Base-by-base conservation (phyloP, 2,329 filamentous ascomycete genomes). In the Diatrype stigma region DNA sequence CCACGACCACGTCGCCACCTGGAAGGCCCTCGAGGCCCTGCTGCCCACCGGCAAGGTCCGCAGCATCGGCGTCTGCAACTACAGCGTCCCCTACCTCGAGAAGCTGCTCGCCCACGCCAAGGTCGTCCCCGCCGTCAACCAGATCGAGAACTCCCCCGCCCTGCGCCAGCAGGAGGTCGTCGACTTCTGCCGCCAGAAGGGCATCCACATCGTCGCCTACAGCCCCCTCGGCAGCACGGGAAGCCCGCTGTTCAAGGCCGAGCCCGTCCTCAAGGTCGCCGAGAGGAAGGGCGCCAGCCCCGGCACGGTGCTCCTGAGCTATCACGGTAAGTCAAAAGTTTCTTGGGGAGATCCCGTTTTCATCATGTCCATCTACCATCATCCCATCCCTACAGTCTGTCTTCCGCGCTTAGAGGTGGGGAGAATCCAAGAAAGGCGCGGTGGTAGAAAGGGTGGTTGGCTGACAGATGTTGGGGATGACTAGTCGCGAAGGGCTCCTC, bases 1-100 rank as follows among this genome's bases (percentile, higher is more conserved):
- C 57, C 85, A 86, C 76, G 84, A 83, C 60, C 88, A 93, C 68
- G 73, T 88, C 57, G 78, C 89, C 52, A 90, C 87, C 46, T 95
- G 88, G 87, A 85, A 85, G 72, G 80, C 79, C 67, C 85, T 90
- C 79, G 87, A 90, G 74, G 78, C 77, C 56, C 73, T 89, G 5
- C 72, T 86, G 6, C 69, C 70, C 6, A 78, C 80, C 0, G 83
- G 83, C 58, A 85, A 84, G 69, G 70, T 73, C 52, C 73, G 69
- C 63, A 73, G 71, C 35, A 72, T 83, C 46, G 80, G 80, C 46
- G 79, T 83, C 45, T 78, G 73, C 69, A 83, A 83, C 65, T 83
- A 83, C 68, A 80, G 76, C 71, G 72, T 73, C 55, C 70, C 68
- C 50, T 83, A 81, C 64, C 73, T 83, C 21, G 73, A 81, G 62